These are phyloP conservation scores for Cinchona pubescens DNA, from an alignment of 257 asterid genomes.

Conservation along the genomic window DNA sequence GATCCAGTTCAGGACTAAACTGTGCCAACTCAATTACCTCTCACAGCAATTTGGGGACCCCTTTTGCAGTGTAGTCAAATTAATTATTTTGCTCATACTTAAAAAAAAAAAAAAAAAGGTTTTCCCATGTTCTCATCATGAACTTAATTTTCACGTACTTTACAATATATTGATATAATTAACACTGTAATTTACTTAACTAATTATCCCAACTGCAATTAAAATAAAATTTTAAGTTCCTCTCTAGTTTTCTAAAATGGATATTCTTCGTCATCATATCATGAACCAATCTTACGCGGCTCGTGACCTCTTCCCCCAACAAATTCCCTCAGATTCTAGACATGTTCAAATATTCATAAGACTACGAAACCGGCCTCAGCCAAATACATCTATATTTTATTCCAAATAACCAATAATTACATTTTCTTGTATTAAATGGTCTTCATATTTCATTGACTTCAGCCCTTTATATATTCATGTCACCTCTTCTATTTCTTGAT, in stretches of 20 bases:
- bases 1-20: not conserved
- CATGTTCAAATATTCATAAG: constrained; percentile 56
- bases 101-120: no score
- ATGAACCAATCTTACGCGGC: constrained; percentile 18
- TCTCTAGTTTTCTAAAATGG: not conserved
- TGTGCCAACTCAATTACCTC: constrained; percentile 4
- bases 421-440: constrained; percentile 14
- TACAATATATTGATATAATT: not conserved
- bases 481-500: constrained; percentile 12
- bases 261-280: constrained; percentile 16
- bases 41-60: constrained; percentile 5
- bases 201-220: not conserved
- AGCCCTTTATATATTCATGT: constrained; percentile 12
- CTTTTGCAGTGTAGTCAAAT: not conserved
- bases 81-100: no score
- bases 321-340: constrained; percentile 27
- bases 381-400: constrained; percentile 17
- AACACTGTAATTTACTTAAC: not conserved
- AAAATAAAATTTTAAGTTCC: constrained; percentile 4
- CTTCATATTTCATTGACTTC: constrained; percentile 51
- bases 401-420: constrained; percentile 13
- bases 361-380: constrained; percentile 50
- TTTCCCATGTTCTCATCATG: not conserved
- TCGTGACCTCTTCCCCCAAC: constrained; percentile 12
- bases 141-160: not conserved